Percentiles rank a stretch among this genome's conserved stretches.
Evolutionary conservation across 2,329 filamentous ascomycete species (phyloP).

Genomic region (Fusarium incarnatum): DNA sequence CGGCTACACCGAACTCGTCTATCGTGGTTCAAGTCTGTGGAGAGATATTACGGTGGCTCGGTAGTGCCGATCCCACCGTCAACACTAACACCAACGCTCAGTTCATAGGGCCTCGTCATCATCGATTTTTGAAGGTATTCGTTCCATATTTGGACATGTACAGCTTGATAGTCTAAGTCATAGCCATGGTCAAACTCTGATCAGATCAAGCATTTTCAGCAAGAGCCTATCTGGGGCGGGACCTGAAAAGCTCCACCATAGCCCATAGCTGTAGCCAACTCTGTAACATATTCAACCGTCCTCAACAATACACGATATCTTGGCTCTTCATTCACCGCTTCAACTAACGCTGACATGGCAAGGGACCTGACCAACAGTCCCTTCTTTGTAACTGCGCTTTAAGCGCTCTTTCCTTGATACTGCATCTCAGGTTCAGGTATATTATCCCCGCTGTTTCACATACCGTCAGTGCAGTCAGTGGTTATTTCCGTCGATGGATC

Average conservation of each 20-base stretch:
- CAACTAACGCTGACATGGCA: not conserved
- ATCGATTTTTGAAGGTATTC: not conserved
- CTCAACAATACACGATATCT: constrained; percentile 15
- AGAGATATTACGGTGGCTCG: constrained; percentile 11
- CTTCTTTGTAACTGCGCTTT: not conserved
- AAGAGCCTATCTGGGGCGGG: not conserved
- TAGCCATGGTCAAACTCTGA: constrained; percentile 15
- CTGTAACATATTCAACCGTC: not conserved
- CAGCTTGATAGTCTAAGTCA: not conserved
- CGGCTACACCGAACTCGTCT: constrained; percentile 33
- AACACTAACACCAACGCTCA: not conserved
- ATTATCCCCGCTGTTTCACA: constrained; percentile 9
- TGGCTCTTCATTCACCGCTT: constrained; percentile 15
- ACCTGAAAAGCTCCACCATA: not conserved
- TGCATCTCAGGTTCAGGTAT: not conserved
- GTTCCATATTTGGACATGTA: not conserved
- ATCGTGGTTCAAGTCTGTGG: constrained; percentile 20
- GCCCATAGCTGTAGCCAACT: not conserved
- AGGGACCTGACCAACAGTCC: not conserved
- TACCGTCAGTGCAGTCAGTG: not conserved
- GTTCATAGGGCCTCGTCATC: constrained; percentile 6
- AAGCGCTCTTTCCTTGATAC: constrained; percentile 5
- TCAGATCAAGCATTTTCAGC: constrained; percentile 17
- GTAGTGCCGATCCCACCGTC: constrained; percentile 15
- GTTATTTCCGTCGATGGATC: not conserved